Evolutionary conservation across 768 basidiomycete genomes (phyloP).

Genomic region (Boletales sp.): DNA sequence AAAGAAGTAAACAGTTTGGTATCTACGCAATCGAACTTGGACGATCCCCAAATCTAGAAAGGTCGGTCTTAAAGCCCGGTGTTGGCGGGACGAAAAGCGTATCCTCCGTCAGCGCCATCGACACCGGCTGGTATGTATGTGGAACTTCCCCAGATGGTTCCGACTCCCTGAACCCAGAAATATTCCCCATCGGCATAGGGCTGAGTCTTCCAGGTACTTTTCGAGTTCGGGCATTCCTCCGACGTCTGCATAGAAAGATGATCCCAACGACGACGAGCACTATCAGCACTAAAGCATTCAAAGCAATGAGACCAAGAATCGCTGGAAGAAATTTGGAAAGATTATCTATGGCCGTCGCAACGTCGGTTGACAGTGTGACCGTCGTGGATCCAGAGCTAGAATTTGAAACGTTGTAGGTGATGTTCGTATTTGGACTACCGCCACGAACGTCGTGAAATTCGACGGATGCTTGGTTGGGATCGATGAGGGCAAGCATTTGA

Average conservation of each 20-base stretch:
- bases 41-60: slow-evolving; percentile 31
- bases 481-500: slow-evolving; percentile 64
- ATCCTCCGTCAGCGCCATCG: slow-evolving; percentile 44
- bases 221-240: slow-evolving; percentile 34
- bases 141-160: slow-evolving; percentile 37
- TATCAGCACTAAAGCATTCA: slow-evolving; percentile 72
- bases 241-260: slow-evolving; percentile 50
- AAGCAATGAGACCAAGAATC: slow-evolving; percentile 69
- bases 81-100: slow-evolving; percentile 53
- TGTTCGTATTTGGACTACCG: slow-evolving; percentile 58
- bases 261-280: slow-evolving; percentile 52
- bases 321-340: slow-evolving; percentile 67
- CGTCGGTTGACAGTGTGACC: slow-evolving; percentile 55
- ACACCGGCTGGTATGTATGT: slow-evolving; percentile 72
- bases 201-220: slow-evolving; percentile 45
- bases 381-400: slow-evolving; percentile 42
- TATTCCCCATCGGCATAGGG: slow-evolving; percentile 55
- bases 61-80: slow-evolving; percentile 49
- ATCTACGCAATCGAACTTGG: slow-evolving; percentile 41
- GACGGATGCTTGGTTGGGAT: slow-evolving; percentile 64
- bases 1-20: background rate
- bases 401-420: slow-evolving; percentile 56
- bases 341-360: slow-evolving; percentile 56
- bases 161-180: slow-evolving; percentile 25
- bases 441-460: slow-evolving; percentile 72